Base-by-base conservation (phyloP, 495 filamentous ascomycete genomes). In the Podospora pseudoanserina region DNA sequence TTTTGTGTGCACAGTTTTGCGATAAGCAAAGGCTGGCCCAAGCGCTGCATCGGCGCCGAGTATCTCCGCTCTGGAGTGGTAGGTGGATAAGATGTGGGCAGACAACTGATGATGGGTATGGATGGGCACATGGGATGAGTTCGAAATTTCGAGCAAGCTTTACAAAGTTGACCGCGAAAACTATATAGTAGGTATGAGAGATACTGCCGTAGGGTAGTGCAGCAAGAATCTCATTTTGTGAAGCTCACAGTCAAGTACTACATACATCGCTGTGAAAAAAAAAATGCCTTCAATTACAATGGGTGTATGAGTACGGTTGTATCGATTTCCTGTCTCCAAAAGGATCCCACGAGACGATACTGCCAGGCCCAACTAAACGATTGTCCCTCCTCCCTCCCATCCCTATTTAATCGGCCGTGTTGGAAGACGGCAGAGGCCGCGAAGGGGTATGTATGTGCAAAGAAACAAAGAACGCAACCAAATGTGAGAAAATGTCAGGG, bases 361-460 rank as follows among this genome's bases (percentile, higher is more conserved):
- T 57, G 23, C 27, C 58, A 7, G 18, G 61, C 30, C 53, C 54
- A 27, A 68, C 54, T 58, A 44, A 68, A 20, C 34, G 63, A 19
- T 68, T 55, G 55, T 55, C 59, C 20, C 30, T 61, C 6, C 69
- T 60, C 6, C 60, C 23, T 16, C 20, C 18, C 59, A 57, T 57
- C 34, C 69, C 18, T 59, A 54, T 58, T n/a, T 63, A 54, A 39
- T 60, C 0, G 16, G 15, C 28, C 64, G 49, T 66, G 64, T 11
- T 66, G 59, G 39, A 66, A 68, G 64, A 34, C 62, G 69, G 63
- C 34, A 68, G n/a, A 19, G 65, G 65, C 69, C 65, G 55, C 60
- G 23, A 59, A 49, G 68, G 69, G 69, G 69, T 71, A 71, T 71
- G 69, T 71, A 66, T 27, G 20, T 63, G 68, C 65, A 69, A 55